phyloP scores from a whole-genome alignment of 2,329 filamentous ascomycete genomes.

The Claviceps sp. region DNA sequence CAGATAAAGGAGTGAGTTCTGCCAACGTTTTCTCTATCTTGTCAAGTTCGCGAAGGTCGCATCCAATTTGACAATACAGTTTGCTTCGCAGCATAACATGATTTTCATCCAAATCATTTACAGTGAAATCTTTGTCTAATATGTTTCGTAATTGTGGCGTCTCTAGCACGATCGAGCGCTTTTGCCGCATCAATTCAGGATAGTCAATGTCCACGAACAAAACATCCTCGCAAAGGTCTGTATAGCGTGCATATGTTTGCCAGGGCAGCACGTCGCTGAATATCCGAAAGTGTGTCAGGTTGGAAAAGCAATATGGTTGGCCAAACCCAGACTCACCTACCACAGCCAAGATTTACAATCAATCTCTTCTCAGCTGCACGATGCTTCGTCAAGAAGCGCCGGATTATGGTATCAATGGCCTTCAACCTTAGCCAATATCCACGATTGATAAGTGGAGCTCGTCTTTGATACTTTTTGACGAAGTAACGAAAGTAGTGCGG shows the following conservation, averaged over 20 bases:
- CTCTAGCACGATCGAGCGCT: slow-evolving; percentile 51
- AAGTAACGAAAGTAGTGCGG: slow-evolving; percentile 81
- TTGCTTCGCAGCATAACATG: slow-evolving; percentile 49
- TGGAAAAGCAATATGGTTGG: not conserved
- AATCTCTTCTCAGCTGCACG: slow-evolving; percentile 48
- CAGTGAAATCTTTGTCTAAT: slow-evolving; percentile 16
- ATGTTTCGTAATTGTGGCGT: slow-evolving; percentile 41
- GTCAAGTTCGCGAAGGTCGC: slow-evolving; percentile 58
- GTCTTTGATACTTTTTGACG: slow-evolving; percentile 67
- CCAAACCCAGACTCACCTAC: slow-evolving; percentile 52
- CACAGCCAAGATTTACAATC: slow-evolving; percentile 76
- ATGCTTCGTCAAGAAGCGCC: slow-evolving; percentile 50
- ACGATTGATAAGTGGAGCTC: slow-evolving; percentile 80
- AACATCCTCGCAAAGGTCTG: slow-evolving; percentile 39
- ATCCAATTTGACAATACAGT: slow-evolving; percentile 67
- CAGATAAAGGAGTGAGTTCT: slow-evolving; percentile 40
- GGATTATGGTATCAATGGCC: slow-evolving; percentile 62
- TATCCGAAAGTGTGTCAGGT: not conserved
- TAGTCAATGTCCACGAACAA: slow-evolving; percentile 82
- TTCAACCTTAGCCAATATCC: slow-evolving; percentile 81
- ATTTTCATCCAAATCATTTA: slow-evolving; percentile 26
- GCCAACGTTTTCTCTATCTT: slow-evolving; percentile 47
- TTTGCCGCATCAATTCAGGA: slow-evolving; percentile 62
- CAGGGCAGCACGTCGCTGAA: slow-evolving; percentile 74
- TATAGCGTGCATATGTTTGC: slow-evolving; percentile 60